Evolutionary conservation across 192 early-diverging fungal genomes (phyloP), one percentile per base, ranked within the genome.

Genomic region (Ramicandelaber brevisporus): DNA sequence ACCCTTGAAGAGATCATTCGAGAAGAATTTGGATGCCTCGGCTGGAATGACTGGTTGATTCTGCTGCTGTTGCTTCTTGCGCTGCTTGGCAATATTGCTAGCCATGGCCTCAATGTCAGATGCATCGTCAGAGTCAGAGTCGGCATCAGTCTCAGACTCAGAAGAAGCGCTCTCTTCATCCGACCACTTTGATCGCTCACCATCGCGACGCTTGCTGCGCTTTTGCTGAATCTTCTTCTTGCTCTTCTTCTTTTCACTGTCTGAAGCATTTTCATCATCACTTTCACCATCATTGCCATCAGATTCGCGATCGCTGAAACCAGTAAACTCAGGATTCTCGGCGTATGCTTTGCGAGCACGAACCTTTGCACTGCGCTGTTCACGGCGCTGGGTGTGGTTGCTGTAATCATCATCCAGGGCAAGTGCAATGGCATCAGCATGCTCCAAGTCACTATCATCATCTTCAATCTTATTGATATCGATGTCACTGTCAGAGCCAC

Each of bases 341-440:
- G 77, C 63, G 13, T n/a, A n/a, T n/a, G n/a, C n/a, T n/a, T n/a
- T n/a, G n/a, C n/a, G 63, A 23, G 77, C 80, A 31, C 61, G 57
- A 30, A 57, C 52, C 41, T 68, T 72, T 8, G 83, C 72, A 48
- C 93, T 69, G 3, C 57, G 62, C 36, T 84, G 65, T 18, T 63
- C 44, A 48, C 67, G 68, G 26, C 68, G 73, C 28, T 71, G 61
- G 29, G 57, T 48, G 41, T 73, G 84, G 23, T 72, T 53, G 4
- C 72, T 56, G 40, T 81, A 82, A 41, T 60, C 59, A n/a, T 30
- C 29, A 37, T 61, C 53, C 38, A 70, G 44, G n/a, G n/a, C n/a
- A n/a, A n/a, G n/a, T n/a, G n/a, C n/a, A n/a, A n/a, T n/a, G n/a
- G n/a, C 73, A 29, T 73, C 72, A 33, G 72, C 69, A 5, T 56